Conservation (phyloP, 169 alveolate genomes). For the Cryptosporidium felis region DNA sequence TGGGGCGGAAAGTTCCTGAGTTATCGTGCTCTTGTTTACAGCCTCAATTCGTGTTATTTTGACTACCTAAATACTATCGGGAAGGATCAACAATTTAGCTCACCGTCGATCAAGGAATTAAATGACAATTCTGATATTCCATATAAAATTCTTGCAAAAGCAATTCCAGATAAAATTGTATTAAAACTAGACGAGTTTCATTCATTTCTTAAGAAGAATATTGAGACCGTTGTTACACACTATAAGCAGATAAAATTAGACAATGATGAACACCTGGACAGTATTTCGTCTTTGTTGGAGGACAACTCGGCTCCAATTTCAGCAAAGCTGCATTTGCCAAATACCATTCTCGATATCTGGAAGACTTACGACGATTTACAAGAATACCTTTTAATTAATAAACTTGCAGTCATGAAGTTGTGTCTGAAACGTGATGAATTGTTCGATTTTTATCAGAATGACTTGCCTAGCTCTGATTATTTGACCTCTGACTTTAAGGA, state of each 20-base stretch:
- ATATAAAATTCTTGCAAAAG: conserved; percentile 54
- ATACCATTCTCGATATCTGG: conserved; percentile 79
- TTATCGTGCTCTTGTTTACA: conserved; percentile 58
- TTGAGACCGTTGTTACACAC: conserved; percentile 74
- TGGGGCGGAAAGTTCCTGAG: conserved; percentile 74
- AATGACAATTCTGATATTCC: conserved; percentile 18
- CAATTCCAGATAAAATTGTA: conserved; percentile 9
- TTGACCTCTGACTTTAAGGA: conserved; percentile 73
- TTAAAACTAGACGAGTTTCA: conserved; percentile 70
- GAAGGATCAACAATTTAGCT: conserved; percentile 43
- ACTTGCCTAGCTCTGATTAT: not conserved
- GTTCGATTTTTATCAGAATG: conserved; percentile 75
- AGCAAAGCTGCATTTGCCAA: conserved; percentile 77
- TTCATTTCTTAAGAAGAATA: conserved; percentile 74
- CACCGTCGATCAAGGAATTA: conserved; percentile 12
- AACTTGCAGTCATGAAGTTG: conserved; percentile 83
- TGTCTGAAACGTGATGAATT: conserved; percentile 83
- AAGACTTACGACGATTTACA: conserved; percentile 83
- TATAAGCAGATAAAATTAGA: conserved; percentile 56
- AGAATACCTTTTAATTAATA: conserved; percentile 80
- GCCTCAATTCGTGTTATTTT: conserved; percentile 28
- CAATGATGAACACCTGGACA: conserved; percentile 74
- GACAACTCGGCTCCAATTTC: conserved; percentile 67
- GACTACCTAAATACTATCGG: conserved; percentile 35
- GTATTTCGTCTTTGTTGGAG: conserved; percentile 71